Percentiles rank a stretch among this genome's conserved stretches.
Conservation (phyloP, 2,329 filamentous ascomycete species). For the Sphaceloma murrayae region DNA sequence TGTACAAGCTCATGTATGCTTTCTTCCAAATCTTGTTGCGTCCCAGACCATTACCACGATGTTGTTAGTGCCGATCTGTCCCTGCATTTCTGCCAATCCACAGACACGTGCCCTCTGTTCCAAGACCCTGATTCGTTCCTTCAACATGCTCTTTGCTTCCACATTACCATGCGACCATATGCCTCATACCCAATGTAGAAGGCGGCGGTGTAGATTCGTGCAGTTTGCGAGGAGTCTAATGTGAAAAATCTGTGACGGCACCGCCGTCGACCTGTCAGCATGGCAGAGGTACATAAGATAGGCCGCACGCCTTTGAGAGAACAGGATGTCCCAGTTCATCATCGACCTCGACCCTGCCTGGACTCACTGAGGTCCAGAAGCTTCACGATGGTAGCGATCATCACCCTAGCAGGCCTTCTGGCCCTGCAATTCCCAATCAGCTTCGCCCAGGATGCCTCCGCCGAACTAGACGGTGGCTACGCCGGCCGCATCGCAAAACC, state of each 20-base stretch:
- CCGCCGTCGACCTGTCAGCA: conserved; percentile 1
- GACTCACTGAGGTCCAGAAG: not conserved
- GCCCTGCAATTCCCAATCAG: not conserved
- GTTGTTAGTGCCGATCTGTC: conserved; percentile 9
- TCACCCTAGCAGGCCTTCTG: not conserved
- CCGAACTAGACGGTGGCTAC: conserved; percentile 1
- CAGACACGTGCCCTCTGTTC: conserved; percentile 2
- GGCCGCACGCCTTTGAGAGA: not conserved
- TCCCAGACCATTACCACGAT: no score
- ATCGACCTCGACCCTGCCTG: not conserved
- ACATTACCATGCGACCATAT: not conserved
- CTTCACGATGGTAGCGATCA: not conserved
- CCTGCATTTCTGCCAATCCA: not conserved
- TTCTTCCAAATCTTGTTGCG: no score
- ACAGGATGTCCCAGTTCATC: not conserved
- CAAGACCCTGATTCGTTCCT: conserved; percentile 7
- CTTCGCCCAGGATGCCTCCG: not conserved
- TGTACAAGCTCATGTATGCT: no score
- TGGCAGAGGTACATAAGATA: conserved; percentile 7
- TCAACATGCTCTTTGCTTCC: not conserved
- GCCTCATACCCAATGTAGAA: not conserved
- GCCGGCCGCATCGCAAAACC: not conserved
- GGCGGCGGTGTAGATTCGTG: conserved; percentile 1
- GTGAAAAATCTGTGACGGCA: not conserved
- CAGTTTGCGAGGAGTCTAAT: not conserved